These are phyloP conservation scores for Hyphopichia pseudoburtonii DNA, from an alignment of 1,139 yeast genomes.

Conservation along the genomic window DNA sequence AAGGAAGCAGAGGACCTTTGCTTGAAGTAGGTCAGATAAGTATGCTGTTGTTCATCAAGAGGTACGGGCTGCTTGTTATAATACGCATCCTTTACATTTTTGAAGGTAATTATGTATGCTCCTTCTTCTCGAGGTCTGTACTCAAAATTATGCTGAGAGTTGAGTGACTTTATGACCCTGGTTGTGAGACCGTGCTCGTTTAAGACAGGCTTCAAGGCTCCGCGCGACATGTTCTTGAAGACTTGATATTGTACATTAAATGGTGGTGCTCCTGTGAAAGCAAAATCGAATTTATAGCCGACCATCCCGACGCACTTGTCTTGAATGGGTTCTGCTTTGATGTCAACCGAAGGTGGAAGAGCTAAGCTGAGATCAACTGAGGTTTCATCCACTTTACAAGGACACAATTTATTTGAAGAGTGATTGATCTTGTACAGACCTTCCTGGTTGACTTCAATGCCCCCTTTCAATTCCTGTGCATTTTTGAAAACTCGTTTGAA, in stretches of 20 bases:
- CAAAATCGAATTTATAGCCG: conserved; percentile 71
- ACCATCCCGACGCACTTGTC: conserved; percentile 93
- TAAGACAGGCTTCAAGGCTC: conserved; percentile 30
- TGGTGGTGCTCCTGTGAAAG: conserved; percentile 79
- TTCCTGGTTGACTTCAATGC: conserved; percentile 49
- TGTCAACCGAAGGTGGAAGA: conserved; percentile 50
- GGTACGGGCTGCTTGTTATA: conserved; percentile 38
- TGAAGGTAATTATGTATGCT: conserved; percentile 69
- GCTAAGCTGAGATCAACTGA: conserved; percentile 24
- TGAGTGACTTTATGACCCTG: conserved; percentile 23
- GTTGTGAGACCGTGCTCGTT: conserved; percentile 29
- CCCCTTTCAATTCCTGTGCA: conserved; percentile 25
- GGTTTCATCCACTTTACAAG: conserved; percentile 50
- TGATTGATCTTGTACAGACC: conserved; percentile 61
- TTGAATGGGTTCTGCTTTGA: conserved; percentile 58
- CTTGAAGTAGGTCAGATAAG: conserved; percentile 53
- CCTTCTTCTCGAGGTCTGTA: conserved; percentile 85
- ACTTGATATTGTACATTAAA: conserved; percentile 65
- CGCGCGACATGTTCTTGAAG: conserved; percentile 44
- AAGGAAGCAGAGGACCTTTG: conserved; percentile 46
- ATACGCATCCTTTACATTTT: conserved; percentile 53
- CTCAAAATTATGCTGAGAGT: conserved; percentile 43
- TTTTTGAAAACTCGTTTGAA: conserved; percentile 39
- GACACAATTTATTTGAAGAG: conserved; percentile 61
- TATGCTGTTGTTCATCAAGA: conserved; percentile 34